Evolutionary conservation across 169 alveolate species (phyloP).

Genomic region (Cryptosporidium sp.): DNA sequence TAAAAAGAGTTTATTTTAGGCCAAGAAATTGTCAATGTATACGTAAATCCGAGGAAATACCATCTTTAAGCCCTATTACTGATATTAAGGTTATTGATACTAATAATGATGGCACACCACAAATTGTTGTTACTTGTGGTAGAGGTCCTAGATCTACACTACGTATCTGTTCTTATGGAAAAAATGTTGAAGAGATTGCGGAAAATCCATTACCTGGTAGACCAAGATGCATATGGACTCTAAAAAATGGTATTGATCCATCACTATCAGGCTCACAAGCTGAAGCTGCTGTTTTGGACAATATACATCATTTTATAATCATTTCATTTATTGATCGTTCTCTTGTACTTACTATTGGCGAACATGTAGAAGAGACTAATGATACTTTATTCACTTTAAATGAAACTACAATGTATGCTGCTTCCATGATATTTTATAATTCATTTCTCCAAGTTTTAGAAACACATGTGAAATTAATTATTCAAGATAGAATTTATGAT

Average conservation of each 20-base stretch:
- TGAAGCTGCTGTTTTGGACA: constrained; percentile 63
- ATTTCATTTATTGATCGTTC: constrained; percentile 95
- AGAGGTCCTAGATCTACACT: constrained; percentile 95
- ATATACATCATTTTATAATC: constrained; percentile 90
- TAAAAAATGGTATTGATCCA: constrained; percentile 82
- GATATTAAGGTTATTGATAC: constrained; percentile 96
- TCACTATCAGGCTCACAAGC: constrained; percentile 11
- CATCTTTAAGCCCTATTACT: constrained; percentile 93
- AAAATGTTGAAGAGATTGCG: constrained; percentile 95
- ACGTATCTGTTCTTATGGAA: constrained; percentile 95
- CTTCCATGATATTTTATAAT: constrained; percentile 86
- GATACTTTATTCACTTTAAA: constrained; percentile 90
- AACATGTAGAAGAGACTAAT: constrained; percentile 91
- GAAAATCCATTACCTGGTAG: constrained; percentile 95
- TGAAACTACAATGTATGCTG: constrained; percentile 89
- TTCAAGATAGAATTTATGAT: constrained; percentile 81
- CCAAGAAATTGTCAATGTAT: constrained; percentile 91
- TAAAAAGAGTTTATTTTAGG: constrained; percentile 87
- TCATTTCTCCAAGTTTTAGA: constrained; percentile 92
- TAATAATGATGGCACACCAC: constrained; percentile 78
- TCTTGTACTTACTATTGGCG: constrained; percentile 94
- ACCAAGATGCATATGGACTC: constrained; percentile 96
- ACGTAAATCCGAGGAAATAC: constrained; percentile 89
- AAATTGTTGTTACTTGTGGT: constrained; percentile 93
- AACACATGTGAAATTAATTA: constrained; percentile 90